A percentile compares a stretch with the other conserved stretches of the same genome.
Conservation (phyloP, 1,284 basidiomycete species). For the Heimioporus retisporus region DNA sequence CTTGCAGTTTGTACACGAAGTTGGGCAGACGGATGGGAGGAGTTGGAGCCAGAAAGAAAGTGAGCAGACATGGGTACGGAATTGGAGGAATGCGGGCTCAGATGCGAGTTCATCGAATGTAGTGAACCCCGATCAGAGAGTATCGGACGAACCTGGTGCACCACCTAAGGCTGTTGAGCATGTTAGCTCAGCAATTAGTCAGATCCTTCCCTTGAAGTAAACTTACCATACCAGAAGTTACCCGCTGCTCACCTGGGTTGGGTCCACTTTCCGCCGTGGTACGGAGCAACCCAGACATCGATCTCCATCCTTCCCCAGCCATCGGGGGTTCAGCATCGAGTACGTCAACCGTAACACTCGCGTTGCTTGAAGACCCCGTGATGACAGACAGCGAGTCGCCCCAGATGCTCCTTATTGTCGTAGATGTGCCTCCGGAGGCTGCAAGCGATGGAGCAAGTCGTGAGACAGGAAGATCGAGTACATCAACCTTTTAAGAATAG, state of each 20-base stretch:
- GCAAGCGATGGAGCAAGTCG: constrained; percentile 60
- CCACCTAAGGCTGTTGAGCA: constrained; percentile 48
- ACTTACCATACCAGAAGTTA: constrained; percentile 70
- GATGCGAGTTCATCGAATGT: constrained; percentile 66
- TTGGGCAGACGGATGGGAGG: too few species aligned
- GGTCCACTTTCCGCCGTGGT: constrained; percentile 32
- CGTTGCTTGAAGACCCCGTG: constrained; percentile 43
- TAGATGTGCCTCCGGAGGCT: constrained; percentile 44
- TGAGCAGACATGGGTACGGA: constrained; percentile 60
- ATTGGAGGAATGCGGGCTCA: constrained; percentile 58
- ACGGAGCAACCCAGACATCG: constrained; percentile 51
- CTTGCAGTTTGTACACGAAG: too few species aligned
- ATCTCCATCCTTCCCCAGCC: constrained; percentile 68
- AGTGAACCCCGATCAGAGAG: constrained; percentile 70
- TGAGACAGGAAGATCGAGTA: constrained; percentile 71
- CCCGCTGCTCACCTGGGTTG: constrained; percentile 52
- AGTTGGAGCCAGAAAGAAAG: constrained; percentile 46
- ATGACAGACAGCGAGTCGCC: constrained; percentile 51
- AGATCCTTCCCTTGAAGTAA: constrained; percentile 19
- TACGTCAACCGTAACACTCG: constrained; percentile 61
- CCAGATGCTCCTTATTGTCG: constrained; percentile 50
- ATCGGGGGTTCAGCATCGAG: constrained; percentile 72
- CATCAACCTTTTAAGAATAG: constrained; percentile 50
- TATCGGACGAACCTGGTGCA: constrained; percentile 51
- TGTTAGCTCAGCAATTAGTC: constrained; percentile 23